Percentiles rank a stretch among this genome's conserved stretches.
Conservation (phyloP, 805 yeast genomes). For the Suhomyces kilbournensis region DNA sequence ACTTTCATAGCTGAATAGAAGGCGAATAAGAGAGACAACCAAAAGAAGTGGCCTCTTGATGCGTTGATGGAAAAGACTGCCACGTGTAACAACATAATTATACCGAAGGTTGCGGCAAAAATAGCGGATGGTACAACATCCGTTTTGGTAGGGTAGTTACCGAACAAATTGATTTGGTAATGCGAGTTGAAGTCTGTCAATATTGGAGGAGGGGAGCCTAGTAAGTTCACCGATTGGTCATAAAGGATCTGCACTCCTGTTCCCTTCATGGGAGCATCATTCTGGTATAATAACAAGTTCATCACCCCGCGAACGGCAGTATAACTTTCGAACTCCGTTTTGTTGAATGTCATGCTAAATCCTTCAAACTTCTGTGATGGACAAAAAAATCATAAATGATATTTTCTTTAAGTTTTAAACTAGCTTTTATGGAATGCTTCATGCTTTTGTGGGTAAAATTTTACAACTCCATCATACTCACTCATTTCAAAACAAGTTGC, state of each 20-base stretch:
- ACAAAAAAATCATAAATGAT: neutral
- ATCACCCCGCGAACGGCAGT: slow-evolving; percentile 29
- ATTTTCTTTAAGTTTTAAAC: neutral
- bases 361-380: neutral
- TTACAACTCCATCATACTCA: neutral
- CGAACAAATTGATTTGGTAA: slow-evolving; percentile 53
- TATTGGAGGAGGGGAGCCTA: slow-evolving; percentile 42
- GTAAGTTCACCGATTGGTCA: slow-evolving; percentile 28
- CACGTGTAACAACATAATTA: slow-evolving; percentile 48
- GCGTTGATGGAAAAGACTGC: slow-evolving; percentile 47
- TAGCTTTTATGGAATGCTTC: neutral
- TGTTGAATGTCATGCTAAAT: slow-evolving; percentile 1
- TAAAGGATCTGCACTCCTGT: slow-evolving; percentile 26
- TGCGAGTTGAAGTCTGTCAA: slow-evolving; percentile 36
- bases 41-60: slow-evolving; percentile 59
- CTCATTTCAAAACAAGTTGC: neutral
- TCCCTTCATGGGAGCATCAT: slow-evolving; percentile 30
- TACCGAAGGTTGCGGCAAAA: slow-evolving; percentile 50
- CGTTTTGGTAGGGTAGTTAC: slow-evolving; percentile 52
- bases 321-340: slow-evolving; percentile 12
- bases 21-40: slow-evolving; percentile 50
- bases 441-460: neutral
- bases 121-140: slow-evolving; percentile 63
- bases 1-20: slow-evolving; percentile 52
- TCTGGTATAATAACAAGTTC: slow-evolving; percentile 26